These are phyloP conservation scores for Allomyces arbusculus DNA, from an alignment of 192 early-diverging fungal genomes.

Conservation along the genomic window DNA sequence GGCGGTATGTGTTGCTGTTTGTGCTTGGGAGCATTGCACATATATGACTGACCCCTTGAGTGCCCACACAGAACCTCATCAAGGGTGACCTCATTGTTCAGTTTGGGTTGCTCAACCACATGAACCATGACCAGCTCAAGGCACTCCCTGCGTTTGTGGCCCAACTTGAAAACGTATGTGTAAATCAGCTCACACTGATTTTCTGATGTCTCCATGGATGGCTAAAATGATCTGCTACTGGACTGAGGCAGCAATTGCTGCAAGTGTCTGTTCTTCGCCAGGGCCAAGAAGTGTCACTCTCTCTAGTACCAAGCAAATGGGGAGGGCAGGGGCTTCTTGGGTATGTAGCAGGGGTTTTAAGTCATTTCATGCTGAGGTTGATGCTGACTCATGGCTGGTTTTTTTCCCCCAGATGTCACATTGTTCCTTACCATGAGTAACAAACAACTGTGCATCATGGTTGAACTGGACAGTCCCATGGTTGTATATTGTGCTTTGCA, in stretches of 20 bases:
- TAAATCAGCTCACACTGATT: background rate
- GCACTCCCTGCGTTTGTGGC: constrained; percentile 4
- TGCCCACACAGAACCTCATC: background rate
- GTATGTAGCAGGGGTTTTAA: constrained; percentile 2
- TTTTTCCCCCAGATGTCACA: too few species aligned
- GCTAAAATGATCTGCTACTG: background rate
- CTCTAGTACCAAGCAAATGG: constrained; percentile 18
- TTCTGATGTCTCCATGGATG: background rate
- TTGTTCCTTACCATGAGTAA: too few species aligned
- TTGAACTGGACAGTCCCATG: too few species aligned
- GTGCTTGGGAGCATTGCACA: too few species aligned
- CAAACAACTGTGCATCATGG: too few species aligned
- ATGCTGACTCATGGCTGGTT: too few species aligned
- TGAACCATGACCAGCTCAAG: constrained; percentile 2
- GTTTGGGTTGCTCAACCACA: constrained; percentile 5
- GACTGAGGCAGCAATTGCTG: constrained; percentile 7
- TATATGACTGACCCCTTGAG: too few species aligned
- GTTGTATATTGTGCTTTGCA: too few species aligned
- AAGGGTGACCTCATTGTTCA: constrained; percentile 11
- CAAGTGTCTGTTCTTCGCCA: constrained; percentile 9
- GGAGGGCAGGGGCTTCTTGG: constrained; percentile 22
- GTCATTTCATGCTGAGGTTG: too few species aligned
- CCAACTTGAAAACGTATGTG: constrained; percentile 8
- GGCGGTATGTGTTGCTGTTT: background rate
- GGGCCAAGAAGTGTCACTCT: background rate